Percentiles rank a stretch among this genome's conserved stretches.
Evolutionary conservation across 352 stramenopile genomes (phyloP).

Genomic region (Pythium brachiatum): DNA sequence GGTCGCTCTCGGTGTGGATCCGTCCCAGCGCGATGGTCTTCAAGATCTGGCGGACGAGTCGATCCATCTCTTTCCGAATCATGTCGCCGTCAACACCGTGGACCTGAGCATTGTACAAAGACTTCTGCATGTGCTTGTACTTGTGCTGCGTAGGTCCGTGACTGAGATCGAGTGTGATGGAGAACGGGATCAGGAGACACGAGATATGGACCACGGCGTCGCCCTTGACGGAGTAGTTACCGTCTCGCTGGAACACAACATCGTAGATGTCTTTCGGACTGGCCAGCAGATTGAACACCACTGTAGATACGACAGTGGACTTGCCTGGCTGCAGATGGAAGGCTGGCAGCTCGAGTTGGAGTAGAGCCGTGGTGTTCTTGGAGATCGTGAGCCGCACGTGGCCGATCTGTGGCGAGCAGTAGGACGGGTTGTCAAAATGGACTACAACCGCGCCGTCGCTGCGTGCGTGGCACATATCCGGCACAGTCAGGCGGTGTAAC

Average conservation of each 20-base stretch:
- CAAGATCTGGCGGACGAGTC: conserved; percentile 57
- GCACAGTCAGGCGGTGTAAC: conserved; percentile 57
- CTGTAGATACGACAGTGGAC: conserved; percentile 44
- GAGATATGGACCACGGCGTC: conserved; percentile 52
- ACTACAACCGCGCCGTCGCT: conserved; percentile 52
- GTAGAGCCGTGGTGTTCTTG: conserved; percentile 51
- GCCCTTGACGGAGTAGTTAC: conserved; percentile 45
- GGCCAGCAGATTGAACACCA: conserved; percentile 48
- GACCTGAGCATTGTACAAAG: background rate
- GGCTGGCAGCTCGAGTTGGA: conserved; percentile 42
- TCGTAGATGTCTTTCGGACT: conserved; percentile 44
- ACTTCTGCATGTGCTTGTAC: background rate
- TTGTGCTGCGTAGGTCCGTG: conserved; percentile 31
- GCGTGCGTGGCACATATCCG: conserved; percentile 62
- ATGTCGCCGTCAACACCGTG: conserved; percentile 17
- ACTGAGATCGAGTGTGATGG: conserved; percentile 56
- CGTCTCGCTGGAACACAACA: conserved; percentile 43
- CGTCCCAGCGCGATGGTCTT: conserved; percentile 75
- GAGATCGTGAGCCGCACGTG: conserved; percentile 50
- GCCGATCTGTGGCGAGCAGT: conserved; percentile 61
- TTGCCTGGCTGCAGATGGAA: conserved; percentile 55
- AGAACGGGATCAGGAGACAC: conserved; percentile 75
- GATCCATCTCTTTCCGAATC: conserved; percentile 50
- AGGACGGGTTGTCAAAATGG: conserved; percentile 73
- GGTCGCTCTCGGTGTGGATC: conserved; percentile 59